Base-by-base conservation (phyloP, 2,329 filamentous ascomycete species). In the Macrophomina pseudophaseolina region DNA sequence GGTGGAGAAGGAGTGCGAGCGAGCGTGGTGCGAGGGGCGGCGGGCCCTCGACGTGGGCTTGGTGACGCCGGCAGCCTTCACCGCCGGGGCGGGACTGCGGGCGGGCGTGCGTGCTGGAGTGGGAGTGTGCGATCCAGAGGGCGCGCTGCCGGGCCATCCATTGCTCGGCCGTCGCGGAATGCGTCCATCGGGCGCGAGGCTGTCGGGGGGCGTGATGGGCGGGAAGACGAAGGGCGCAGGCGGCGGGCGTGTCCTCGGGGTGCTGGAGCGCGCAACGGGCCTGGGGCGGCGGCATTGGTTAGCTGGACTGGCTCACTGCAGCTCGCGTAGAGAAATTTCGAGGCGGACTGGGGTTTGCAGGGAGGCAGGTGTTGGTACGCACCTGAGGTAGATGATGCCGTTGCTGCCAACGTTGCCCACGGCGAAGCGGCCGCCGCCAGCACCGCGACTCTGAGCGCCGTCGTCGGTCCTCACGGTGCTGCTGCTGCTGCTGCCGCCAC, bases 1-100 rank as follows among this genome's bases (percentile, higher is more conserved):
- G 5, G 91, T 94, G 40, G 91, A 93, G 74, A 93, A 91, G 0
- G 93, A 96, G 72, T 90, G 83, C 23, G 91, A 88, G 70, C 91
- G 88, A 35, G 70, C 68, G 71, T 79, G 76, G 69, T 30, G 73
- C 71, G 38, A 71, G 53, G 63, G 70, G 69, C 54, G 67, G 65
- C 52, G 56, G 68, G 68, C 44, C 48, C 69, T 62, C 54, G 70
- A 68, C 6, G 69, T 70, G 44, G 68, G 68, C 60, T 69, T 67
- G 33, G 63, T 63, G 60, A 48, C 35, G 60, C 46, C 35, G 23
- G 51, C n/a, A 18, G 38, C 48, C 60, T 53, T 64, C 60, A 64
- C 60, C 48, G 49, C 60, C 48, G 60, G 60, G 48, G 48, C 30
- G 48, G 66, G 68, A 59, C 68, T 66, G 58, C 70, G 44, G 69